A percentile compares a stretch with the other conserved stretches of the same genome.
Evolutionary conservation across 768 basidiomycete species (phyloP).

Genomic region (Clitopilus hobsonii): DNA sequence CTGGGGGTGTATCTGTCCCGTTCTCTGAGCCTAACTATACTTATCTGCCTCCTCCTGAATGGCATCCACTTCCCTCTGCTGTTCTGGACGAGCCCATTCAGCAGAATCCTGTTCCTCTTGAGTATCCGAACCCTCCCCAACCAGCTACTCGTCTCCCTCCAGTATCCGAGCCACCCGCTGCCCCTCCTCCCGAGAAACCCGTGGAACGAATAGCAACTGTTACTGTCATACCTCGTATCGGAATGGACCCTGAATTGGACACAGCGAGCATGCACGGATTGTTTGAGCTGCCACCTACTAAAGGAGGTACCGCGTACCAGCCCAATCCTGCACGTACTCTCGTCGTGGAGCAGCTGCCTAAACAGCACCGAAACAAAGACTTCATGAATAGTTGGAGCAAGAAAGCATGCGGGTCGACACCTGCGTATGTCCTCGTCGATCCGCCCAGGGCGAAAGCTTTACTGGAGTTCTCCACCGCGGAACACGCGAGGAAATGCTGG

Average conservation of each 20-base stretch:
- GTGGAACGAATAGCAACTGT: too few relatives aligned
- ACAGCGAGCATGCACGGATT: slow-evolving; percentile 42
- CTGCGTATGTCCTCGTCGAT: slow-evolving; percentile 39
- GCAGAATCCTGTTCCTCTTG: not conserved
- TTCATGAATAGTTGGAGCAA: slow-evolving; percentile 42
- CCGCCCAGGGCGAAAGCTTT: slow-evolving; percentile 38
- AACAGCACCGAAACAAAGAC: slow-evolving; percentile 34
- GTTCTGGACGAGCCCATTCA: too few relatives aligned
- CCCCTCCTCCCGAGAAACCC: slow-evolving; percentile 13
- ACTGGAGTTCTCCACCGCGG: slow-evolving; percentile 43
- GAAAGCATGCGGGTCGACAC: slow-evolving; percentile 28
- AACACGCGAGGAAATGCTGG: slow-evolving; percentile 44
- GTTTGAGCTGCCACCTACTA: slow-evolving; percentile 25
- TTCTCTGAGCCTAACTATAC: slow-evolving; percentile 5
- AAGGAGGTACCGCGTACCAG: slow-evolving; percentile 22
- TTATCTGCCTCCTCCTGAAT: slow-evolving; percentile 6
- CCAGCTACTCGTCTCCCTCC: too few relatives aligned
- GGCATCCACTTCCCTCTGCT: slow-evolving; percentile 7
- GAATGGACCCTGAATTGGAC: slow-evolving; percentile 42
- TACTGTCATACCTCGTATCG: slow-evolving; percentile 26
- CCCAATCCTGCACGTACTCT: slow-evolving; percentile 48
- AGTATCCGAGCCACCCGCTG: too few relatives aligned
- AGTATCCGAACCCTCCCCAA: not conserved
- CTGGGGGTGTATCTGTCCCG: slow-evolving; percentile 18
- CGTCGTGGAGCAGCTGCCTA: slow-evolving; percentile 54